phyloP scores from a whole-genome alignment of 176 grass and related monocot species.

The Miscanthus lutarioriparius region DNA sequence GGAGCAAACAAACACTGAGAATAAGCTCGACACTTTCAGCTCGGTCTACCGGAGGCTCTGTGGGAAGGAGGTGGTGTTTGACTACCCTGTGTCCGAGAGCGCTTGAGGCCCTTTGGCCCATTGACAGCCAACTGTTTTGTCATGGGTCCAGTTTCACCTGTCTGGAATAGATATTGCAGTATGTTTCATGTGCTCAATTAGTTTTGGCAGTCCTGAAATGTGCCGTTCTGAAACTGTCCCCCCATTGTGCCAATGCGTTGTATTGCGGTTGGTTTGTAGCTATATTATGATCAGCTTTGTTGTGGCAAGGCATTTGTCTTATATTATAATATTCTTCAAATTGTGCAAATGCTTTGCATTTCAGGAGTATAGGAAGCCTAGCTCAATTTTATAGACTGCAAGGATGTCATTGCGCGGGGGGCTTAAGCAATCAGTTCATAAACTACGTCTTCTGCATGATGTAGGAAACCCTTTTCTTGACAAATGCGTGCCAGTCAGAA shows the following conservation, averaged over 20 bases:
- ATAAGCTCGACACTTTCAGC: constrained; percentile 58
- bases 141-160: neutral
- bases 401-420: too few relatives aligned
- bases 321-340: neutral
- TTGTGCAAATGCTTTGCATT: neutral
- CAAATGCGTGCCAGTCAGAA: too few relatives aligned
- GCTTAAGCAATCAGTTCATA: too few relatives aligned
- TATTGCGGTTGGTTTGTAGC: neutral
- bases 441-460: too few relatives aligned
- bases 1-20: constrained; percentile 71
- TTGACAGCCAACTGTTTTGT: neutral
- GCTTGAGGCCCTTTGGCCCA: neutral
- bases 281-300: neutral
- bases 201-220: neutral
- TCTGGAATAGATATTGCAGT: neutral
- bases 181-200: neutral
- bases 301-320: neutral
- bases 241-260: neutral
- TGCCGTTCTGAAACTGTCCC: neutral
- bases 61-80: constrained; percentile 60
- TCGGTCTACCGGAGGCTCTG: constrained; percentile 63
- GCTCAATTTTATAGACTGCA: neutral
- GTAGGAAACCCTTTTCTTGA: too few relatives aligned
- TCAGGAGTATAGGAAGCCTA: neutral
- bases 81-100: constrained; percentile 40